Evolutionary conservation across 192 early-diverging fungal species (phyloP).

Genomic region (Kappamyces sp.): DNA sequence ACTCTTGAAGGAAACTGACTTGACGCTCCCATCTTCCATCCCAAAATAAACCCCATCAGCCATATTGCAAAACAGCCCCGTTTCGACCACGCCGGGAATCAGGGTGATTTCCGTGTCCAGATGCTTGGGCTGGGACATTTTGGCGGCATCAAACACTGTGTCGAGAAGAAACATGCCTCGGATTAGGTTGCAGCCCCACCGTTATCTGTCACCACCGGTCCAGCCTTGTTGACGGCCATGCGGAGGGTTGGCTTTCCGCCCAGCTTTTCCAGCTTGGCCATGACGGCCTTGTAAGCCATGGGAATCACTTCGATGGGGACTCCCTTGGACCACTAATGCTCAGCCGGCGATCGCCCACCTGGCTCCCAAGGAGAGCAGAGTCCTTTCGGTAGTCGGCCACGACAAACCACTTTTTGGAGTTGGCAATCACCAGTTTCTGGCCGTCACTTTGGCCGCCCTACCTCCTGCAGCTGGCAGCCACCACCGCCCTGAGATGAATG

Average conservation of each 20-base stretch:
- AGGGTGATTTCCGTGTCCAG: conserved; percentile 55
- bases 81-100: conserved; percentile 86
- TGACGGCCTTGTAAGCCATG: conserved; percentile 66
- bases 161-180: no score
- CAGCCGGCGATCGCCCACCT: conserved; percentile 32
- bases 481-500: conserved; percentile 62
- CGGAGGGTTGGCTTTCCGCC: conserved; percentile 59
- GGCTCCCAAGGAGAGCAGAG: conserved; percentile 63
- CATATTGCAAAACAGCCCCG: conserved; percentile 86
- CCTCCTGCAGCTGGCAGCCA: conserved; percentile 84
- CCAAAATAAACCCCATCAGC: conserved; percentile 83
- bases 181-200: conserved; percentile 61
- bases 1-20: neutral
- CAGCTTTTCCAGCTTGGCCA: conserved; percentile 30
- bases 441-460: no score
- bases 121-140: conserved; percentile 56
- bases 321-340: conserved; percentile 72
- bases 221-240: conserved; percentile 83
- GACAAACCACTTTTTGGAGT: conserved; percentile 74
- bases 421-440: conserved; percentile 76
- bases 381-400: conserved; percentile 90
- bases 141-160: conserved; percentile 66
- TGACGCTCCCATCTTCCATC: conserved; percentile 54
- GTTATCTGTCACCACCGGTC: conserved; percentile 90
- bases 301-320: conserved; percentile 89